Conservation (phyloP, 1,284 basidiomycete species). For the Somion occarium region DNA sequence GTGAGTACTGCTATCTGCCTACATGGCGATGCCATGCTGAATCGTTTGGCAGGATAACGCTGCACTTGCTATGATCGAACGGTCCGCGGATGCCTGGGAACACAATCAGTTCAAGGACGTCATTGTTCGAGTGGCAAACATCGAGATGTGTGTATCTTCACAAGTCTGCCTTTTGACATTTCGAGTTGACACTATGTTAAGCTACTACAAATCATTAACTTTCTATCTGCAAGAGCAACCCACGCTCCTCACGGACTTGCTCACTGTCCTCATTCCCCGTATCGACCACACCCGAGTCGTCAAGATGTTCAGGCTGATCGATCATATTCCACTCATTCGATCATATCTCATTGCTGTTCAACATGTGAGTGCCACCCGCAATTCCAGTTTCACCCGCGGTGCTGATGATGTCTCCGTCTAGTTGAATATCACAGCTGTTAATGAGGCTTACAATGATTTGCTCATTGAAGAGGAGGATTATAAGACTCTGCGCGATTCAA, state of each 20-base stretch:
- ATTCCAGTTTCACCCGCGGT: not conserved
- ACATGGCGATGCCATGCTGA: conserved; percentile 9
- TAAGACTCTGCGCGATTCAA: conserved; percentile 92
- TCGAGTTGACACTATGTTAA: conserved; percentile 23
- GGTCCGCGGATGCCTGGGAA: conserved; percentile 96
- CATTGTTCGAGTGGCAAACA: conserved; percentile 92
- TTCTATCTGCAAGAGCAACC: conserved; percentile 95
- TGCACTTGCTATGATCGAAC: conserved; percentile 97
- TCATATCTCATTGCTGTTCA: conserved; percentile 97
- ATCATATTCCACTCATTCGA: conserved; percentile 93
- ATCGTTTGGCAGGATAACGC: conserved; percentile 73
- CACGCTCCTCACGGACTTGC: conserved; percentile 86
- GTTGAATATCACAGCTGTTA: conserved; percentile 95
- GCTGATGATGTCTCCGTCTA: conserved; percentile 26
- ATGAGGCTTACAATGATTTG: conserved; percentile 95
- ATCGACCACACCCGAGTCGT: conserved; percentile 96
- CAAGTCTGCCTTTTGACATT: conserved; percentile 1
- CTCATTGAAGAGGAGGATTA: conserved; percentile 99
- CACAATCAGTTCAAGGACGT: conserved; percentile 99
- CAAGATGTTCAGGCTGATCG: conserved; percentile 92
- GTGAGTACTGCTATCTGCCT: conserved; percentile 38
- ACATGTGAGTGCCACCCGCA: conserved; percentile 52
- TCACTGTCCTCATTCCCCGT: conserved; percentile 88
- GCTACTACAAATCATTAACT: conserved; percentile 84
- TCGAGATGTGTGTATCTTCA: conserved; percentile 76